Base-by-base conservation (phyloP, 441 rosid species). In the Gossypium davidsonii region DNA sequence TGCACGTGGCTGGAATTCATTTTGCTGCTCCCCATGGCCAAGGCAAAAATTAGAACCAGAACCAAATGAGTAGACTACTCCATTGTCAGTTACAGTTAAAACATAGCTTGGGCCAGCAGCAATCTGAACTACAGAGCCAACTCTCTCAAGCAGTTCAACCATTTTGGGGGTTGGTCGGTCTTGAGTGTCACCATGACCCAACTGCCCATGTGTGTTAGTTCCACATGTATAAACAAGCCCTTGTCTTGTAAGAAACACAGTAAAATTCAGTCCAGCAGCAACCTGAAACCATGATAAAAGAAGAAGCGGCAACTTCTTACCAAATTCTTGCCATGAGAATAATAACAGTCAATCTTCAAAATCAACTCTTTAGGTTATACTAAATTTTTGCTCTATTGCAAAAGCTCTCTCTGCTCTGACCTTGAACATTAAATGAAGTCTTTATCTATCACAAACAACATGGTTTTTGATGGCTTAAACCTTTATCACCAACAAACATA, bases 11-110 rank as follows among this genome's bases (percentile, higher is more conserved):
- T 76, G 89, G 65, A 80, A 83, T 85, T 89, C 98, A 75, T 90
- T 85, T 66, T 92, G 96, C 81, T 92, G 97, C 78, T 91, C 97
- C 77, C 97, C 98, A 65, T 92, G 98, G 59, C 98, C 98, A 79
- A 94, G 98, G 79, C 97, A 94, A 78, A 92, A 92, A 72, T 85
- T 86, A 81, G 86, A 82, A 74, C 97, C 97, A 75, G 96, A 94
- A 21, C 98, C 98, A 76, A 90, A 92, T 25, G 98, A 94, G 87
- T 88, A 91, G 73, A 86, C 87, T n/a, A 73, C 74, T 51, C 98
- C 98, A 70, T 81, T 84, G 69, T 81, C 78, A 34, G 84, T 84
- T 60, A 92, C 93, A 74, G 94, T 85, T 31, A 94, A 72, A 26
- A 85, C 97, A 59, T 94, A 94, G 82, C 96, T 84, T 5, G 97